phyloP scores from a whole-genome alignment of 2,329 filamentous ascomycete genomes.

The Pseudogymnoascus sp. region DNA sequence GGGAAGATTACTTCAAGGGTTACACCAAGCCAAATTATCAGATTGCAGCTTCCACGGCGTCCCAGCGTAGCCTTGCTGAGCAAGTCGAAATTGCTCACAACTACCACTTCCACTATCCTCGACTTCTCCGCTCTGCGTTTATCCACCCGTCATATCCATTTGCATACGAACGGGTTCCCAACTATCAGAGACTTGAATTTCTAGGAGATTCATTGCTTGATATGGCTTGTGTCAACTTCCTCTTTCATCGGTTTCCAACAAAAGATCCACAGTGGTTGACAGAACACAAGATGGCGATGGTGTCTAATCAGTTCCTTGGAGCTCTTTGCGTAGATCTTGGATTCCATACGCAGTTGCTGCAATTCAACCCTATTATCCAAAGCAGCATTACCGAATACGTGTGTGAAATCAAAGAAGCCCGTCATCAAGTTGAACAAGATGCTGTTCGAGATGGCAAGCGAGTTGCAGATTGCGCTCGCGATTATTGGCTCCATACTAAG shows the following conservation, averaged over 20 bases:
- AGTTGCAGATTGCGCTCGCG: slow-evolving; percentile 38
- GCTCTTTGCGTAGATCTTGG: slow-evolving; percentile 70
- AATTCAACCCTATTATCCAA: slow-evolving; percentile 39
- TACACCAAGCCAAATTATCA: slow-evolving; percentile 70
- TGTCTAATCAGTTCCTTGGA: slow-evolving; percentile 88
- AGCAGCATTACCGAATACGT: slow-evolving; percentile 47
- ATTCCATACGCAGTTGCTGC: slow-evolving; percentile 65
- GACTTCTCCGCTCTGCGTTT: slow-evolving; percentile 75
- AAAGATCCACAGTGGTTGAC: slow-evolving; percentile 95
- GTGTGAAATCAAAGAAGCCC: slow-evolving; percentile 46
- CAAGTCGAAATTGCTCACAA: slow-evolving; percentile 50
- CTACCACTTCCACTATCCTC: slow-evolving; percentile 65
- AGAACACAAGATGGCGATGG: slow-evolving; percentile 99
- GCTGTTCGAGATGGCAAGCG: slow-evolving; percentile 28
- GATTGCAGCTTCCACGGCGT: slow-evolving; percentile 48
- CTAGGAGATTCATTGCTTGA: slow-evolving; percentile 84
- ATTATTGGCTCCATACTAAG: slow-evolving; percentile 61
- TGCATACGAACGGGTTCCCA: slow-evolving; percentile 68
- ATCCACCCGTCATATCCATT: slow-evolving; percentile 76
- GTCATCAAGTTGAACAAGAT: slow-evolving; percentile 32
- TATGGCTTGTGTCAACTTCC: slow-evolving; percentile 72
- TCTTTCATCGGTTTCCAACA: slow-evolving; percentile 67
- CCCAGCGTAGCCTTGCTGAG: slow-evolving; percentile 58
- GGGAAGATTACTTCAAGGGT: slow-evolving; percentile 61
- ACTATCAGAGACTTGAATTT: slow-evolving; percentile 88